Conservation (phyloP, 768 basidiomycete species). For the Cystofilobasidium capitatum region DNA sequence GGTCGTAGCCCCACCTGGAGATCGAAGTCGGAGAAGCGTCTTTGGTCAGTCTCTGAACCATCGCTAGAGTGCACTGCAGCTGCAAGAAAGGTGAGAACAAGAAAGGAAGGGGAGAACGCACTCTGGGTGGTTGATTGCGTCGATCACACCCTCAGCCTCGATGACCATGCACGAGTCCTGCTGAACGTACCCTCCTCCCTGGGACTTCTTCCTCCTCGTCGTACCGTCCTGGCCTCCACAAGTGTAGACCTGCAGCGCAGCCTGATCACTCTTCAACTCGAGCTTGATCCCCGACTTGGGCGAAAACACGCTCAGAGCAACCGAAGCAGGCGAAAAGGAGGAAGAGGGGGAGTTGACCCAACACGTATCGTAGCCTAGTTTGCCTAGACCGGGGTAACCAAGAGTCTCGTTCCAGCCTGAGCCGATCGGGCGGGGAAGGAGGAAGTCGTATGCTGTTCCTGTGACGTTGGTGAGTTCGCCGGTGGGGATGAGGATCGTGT, state of each 20-base stretch:
- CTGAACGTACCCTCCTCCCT: conserved; percentile 8
- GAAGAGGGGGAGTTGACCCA: conserved; percentile 6
- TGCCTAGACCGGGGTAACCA: conserved; percentile 3
- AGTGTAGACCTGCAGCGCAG: conserved; percentile 15
- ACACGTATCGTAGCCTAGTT: conserved; percentile 15
- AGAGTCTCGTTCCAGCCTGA: conserved; percentile 10
- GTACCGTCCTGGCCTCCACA: conserved; percentile 16
- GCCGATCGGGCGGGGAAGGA: conserved; percentile 7
- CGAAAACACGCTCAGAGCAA: background rate
- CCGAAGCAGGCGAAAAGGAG: too few relatives aligned
- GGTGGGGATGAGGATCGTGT: conserved; percentile 33
- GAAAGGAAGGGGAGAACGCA: background rate
- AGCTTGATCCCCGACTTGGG: conserved; percentile 15
- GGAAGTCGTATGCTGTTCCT: conserved; percentile 18
- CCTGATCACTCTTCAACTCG: background rate
- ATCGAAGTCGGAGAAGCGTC: background rate
- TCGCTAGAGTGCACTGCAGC: background rate
- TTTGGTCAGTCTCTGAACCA: too few relatives aligned
- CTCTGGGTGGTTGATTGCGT: conserved; percentile 1
- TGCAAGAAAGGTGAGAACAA: background rate
- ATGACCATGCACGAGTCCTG: conserved; percentile 22
- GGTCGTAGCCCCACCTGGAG: conserved; percentile 16
- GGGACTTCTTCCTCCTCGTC: background rate
- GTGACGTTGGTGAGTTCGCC: conserved; percentile 29
- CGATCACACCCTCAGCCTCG: conserved; percentile 20